Conservation (phyloP, 2,329 filamentous ascomycete species). For the Calycina marina region DNA sequence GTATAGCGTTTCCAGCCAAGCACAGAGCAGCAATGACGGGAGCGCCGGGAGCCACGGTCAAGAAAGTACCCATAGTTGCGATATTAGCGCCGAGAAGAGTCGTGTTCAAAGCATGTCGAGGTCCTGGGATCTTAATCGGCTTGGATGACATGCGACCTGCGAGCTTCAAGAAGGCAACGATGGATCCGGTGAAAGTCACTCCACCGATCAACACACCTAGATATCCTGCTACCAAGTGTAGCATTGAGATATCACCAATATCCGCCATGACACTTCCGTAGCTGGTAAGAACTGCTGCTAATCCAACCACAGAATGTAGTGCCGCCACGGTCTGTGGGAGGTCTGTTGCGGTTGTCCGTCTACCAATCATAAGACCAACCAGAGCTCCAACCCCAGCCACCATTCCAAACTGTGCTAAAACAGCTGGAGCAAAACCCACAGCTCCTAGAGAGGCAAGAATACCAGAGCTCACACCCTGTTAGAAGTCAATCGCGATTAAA, state of each 20-base stretch:
- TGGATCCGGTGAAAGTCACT: constrained; percentile 80
- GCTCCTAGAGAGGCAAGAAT: constrained; percentile 72
- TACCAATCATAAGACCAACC: constrained; percentile 58
- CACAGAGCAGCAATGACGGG: constrained; percentile 68
- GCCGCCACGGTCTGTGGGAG: constrained; percentile 83
- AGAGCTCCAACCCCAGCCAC: constrained; percentile 51
- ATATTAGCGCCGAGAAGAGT: constrained; percentile 61
- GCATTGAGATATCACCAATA: constrained; percentile 53
- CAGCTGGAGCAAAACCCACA: constrained; percentile 65
- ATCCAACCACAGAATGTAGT: constrained; percentile 76
- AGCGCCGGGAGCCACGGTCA: constrained; percentile 67
- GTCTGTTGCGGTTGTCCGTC: constrained; percentile 75
- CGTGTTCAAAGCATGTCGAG: constrained; percentile 60
- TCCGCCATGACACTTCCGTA: constrained; percentile 74
- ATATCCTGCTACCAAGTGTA: constrained; percentile 78
- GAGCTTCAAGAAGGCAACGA: constrained; percentile 81
- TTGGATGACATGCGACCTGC: constrained; percentile 69
- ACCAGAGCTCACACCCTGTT: constrained; percentile 71
- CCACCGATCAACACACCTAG: constrained; percentile 73
- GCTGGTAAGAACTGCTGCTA: constrained; percentile 77
- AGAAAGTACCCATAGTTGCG: constrained; percentile 71
- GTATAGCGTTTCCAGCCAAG: constrained; percentile 56
- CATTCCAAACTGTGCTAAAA: constrained; percentile 64
- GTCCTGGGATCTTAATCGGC: constrained; percentile 55
- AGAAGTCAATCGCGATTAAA: no score